Percentiles rank a stretch among this genome's conserved stretches.
Conservation (phyloP, 768 basidiomycete genomes). For the Artomyces pyxidatus region DNA sequence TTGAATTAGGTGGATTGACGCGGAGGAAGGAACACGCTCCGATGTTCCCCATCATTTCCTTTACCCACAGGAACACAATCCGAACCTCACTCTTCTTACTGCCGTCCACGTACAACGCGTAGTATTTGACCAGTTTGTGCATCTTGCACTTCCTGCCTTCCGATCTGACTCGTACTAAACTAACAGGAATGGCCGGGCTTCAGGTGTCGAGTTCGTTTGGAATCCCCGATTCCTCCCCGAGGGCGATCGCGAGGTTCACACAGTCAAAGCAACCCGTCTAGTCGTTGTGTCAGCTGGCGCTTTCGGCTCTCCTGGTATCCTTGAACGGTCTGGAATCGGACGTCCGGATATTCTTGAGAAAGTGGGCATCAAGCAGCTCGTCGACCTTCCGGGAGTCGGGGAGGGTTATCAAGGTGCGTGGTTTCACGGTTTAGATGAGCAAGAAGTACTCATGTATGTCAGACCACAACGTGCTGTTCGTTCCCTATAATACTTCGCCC, state of each 20-base stretch:
- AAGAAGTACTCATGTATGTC: background rate
- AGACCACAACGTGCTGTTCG: conserved; percentile 14
- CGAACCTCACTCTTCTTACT: conserved; percentile 25
- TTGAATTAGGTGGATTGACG: conserved; percentile 42
- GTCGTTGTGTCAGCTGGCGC: conserved; percentile 32
- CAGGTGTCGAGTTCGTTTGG: conserved; percentile 29
- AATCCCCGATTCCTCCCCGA: conserved; percentile 21
- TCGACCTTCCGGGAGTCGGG: conserved; percentile 34
- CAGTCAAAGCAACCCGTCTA: conserved; percentile 24
- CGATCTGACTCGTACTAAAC: background rate
- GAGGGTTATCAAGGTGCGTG: conserved; percentile 29
- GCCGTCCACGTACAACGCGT: conserved; percentile 29
- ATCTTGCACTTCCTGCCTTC: background rate
- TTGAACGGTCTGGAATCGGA: conserved; percentile 35
- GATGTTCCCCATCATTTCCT: conserved; percentile 40
- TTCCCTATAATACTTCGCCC: conserved; percentile 9
- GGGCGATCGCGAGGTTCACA: conserved; percentile 1
- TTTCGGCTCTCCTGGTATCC: conserved; percentile 28
- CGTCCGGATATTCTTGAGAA: conserved; percentile 20
- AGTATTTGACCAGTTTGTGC: conserved; percentile 25
- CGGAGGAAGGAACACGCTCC: conserved; percentile 43
- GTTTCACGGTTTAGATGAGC: too few relatives aligned
- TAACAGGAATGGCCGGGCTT: background rate
- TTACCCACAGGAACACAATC: conserved; percentile 24
- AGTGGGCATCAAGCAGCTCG: conserved; percentile 21